Evolutionary conservation across 805 yeast species (phyloP), one percentile per base, ranked within the genome.

Genomic region (Priceomyces carsonii): DNA sequence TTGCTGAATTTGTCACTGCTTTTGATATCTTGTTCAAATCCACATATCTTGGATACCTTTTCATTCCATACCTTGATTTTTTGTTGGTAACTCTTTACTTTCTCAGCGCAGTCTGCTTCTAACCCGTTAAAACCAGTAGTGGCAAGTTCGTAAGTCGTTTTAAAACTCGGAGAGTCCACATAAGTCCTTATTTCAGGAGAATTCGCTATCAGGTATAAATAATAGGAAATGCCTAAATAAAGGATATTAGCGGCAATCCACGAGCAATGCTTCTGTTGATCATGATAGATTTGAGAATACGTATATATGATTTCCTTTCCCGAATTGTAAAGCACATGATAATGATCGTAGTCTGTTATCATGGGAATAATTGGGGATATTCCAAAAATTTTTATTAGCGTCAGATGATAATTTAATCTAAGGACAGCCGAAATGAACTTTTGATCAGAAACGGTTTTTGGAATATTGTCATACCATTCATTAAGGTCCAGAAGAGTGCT

Each of bases 201-300:
- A 20, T 42, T 21, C 18, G 24, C 33, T 9, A 48, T 40, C 39
- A 40, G 43, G 12, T 32, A 32, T 10, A 48, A 21, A 26, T 44
- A 42, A 12, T 32, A 32, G 4, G 37, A 28, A 3, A 36, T 39
- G 1, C 42, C 47, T 23, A 38, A 16, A 19, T 13, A 42, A 3
- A 48, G 29, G 23, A 40, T 42, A 33, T 47, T 46, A 18, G 40
- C 38, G 15, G 51, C 48, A 13, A 44, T 43, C 52, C 51, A 46
- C 5, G 44, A 38, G 21, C 34, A 48, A 26, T 44, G 44, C 27
- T 46, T 34, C 14, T 42, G 32, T 19, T 33, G 25, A 5, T 33
- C 26, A n/a, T 26, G 31, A 12, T 38, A 33, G 8, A 40, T 13
- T 4, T 14, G 20, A 7, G 25, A 7, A 28, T 46, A 47, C 5